Conservation (phyloP, 2,329 filamentous ascomycete genomes). For the Penicillium occitanis region DNA sequence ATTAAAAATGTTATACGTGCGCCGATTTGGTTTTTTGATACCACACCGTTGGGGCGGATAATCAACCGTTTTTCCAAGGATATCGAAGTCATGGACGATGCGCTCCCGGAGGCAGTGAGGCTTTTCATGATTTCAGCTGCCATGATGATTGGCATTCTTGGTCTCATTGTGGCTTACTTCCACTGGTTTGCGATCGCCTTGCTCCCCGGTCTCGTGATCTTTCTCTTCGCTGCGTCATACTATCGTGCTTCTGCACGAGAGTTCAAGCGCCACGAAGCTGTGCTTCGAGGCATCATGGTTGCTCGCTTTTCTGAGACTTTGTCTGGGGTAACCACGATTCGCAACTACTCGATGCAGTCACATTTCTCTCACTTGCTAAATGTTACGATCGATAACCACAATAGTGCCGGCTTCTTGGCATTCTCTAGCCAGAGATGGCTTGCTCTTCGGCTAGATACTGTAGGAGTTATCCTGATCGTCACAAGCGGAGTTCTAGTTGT, state of each 20-base stretch:
- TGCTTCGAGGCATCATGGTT: conserved; percentile 73
- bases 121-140: conserved; percentile 2
- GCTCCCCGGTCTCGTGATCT: conserved; percentile 58
- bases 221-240: conserved; percentile 58
- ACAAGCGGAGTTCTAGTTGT: conserved; percentile 66
- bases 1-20: conserved; percentile 67
- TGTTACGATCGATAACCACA: conserved; percentile 62
- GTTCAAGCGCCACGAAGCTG: conserved; percentile 74
- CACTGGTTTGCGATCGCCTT: conserved; percentile 9
- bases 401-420: conserved; percentile 64
- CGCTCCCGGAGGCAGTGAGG: conserved; percentile 52
- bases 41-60: conserved; percentile 72
- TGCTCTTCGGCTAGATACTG: conserved; percentile 66
- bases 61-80: conserved; percentile 79
- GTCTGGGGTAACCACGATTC: conserved; percentile 70
- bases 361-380: conserved; percentile 35
- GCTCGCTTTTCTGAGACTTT: conserved; percentile 75
- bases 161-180: conserved; percentile 59
- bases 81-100: conserved; percentile 70
- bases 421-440: conserved; percentile 78
- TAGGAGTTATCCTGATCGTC: conserved; percentile 68
- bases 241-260: conserved; percentile 71
- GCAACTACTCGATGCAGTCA: conserved; percentile 70
- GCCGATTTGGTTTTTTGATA: conserved; percentile 75
- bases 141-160: conserved; percentile 62